Conservation (phyloP, 495 filamentous ascomycete species). For the Xylaria scruposa region DNA sequence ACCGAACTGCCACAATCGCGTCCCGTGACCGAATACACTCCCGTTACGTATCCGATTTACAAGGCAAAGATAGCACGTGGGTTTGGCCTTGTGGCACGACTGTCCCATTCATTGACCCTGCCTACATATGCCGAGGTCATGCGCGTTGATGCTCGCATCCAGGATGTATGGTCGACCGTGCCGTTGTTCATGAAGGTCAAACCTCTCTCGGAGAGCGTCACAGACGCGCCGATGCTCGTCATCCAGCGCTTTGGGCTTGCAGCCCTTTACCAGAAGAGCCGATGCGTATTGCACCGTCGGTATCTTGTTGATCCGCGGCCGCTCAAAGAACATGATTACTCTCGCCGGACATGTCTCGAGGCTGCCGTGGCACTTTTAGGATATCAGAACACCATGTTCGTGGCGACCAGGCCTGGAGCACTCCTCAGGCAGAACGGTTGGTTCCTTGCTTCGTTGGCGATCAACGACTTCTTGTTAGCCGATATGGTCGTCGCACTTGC, state of each 20-base stretch:
- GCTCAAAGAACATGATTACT: conserved; percentile 70
- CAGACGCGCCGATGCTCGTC: conserved; percentile 67
- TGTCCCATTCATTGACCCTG: conserved; percentile 46
- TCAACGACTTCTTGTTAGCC: conserved; percentile 57
- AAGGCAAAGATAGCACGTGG: conserved; percentile 50
- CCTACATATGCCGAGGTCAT: conserved; percentile 70
- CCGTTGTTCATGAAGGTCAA: conserved; percentile 66
- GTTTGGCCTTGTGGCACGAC: conserved; percentile 47
- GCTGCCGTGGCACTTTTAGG: conserved; percentile 69
- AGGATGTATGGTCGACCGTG: conserved; percentile 61
- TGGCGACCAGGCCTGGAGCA: conserved; percentile 48
- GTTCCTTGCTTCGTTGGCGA: conserved; percentile 50
- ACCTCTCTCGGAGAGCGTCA: conserved; percentile 65
- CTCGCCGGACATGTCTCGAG: conserved; percentile 69
- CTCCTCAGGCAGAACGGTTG: conserved; percentile 47
- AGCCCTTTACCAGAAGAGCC: conserved; percentile 73
- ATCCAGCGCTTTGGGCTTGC: conserved; percentile 75
- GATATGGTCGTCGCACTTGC: conserved; percentile 54
- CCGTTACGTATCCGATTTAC: conserved; percentile 55
- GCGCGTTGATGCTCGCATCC: conserved; percentile 66
- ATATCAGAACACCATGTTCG: conserved; percentile 48
- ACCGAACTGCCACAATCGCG: conserved; percentile 50
- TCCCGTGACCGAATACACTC: conserved; percentile 53
- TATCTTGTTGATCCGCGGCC: conserved; percentile 66
- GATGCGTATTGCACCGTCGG: conserved; percentile 75